These are phyloP conservation scores for Cryomyces antarcticus DNA, from an alignment of 495 filamentous ascomycete genomes.

Conservation along the genomic window DNA sequence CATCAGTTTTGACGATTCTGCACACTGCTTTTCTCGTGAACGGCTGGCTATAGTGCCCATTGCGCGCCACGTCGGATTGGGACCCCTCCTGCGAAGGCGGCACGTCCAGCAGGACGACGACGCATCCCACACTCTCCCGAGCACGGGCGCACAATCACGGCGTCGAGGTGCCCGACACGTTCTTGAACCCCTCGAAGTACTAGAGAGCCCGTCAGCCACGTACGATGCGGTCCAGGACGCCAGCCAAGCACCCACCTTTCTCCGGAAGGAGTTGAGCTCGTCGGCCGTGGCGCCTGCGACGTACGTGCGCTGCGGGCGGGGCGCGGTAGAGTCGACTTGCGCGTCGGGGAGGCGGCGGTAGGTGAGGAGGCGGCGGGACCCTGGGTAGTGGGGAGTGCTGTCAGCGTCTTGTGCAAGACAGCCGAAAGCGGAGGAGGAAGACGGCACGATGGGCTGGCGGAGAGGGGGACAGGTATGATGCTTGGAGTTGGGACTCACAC, in stretches of 20 bases:
- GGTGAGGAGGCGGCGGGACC: slow-evolving; percentile 72
- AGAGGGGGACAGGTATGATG: background rate
- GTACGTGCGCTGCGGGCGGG: background rate
- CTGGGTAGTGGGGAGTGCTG: slow-evolving; percentile 16
- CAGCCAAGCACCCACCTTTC: background rate
- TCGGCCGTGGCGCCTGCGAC: slow-evolving; percentile 5
- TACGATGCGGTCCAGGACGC: background rate
- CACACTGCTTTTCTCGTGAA: no score
- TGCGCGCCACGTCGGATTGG: no score
- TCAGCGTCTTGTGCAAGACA: background rate
- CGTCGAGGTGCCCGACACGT: background rate
- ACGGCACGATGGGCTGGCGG: background rate
- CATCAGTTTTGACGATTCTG: no score
- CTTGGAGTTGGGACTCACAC: slow-evolving; percentile 31
- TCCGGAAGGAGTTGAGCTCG: slow-evolving; percentile 16
- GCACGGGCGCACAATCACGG: no score
- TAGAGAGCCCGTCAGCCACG: slow-evolving; percentile 5
- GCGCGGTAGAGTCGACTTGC: slow-evolving; percentile 22
- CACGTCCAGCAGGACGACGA: no score
- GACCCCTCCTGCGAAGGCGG: no score
- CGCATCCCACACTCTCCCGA: no score
- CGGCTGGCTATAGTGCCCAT: no score
- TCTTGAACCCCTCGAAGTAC: slow-evolving; percentile 19
- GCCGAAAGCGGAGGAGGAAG: background rate
- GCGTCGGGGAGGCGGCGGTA: slow-evolving; percentile 52